Conservation (phyloP, 140 eudicot genomes). For the Ambrosia hybrid region DNA sequence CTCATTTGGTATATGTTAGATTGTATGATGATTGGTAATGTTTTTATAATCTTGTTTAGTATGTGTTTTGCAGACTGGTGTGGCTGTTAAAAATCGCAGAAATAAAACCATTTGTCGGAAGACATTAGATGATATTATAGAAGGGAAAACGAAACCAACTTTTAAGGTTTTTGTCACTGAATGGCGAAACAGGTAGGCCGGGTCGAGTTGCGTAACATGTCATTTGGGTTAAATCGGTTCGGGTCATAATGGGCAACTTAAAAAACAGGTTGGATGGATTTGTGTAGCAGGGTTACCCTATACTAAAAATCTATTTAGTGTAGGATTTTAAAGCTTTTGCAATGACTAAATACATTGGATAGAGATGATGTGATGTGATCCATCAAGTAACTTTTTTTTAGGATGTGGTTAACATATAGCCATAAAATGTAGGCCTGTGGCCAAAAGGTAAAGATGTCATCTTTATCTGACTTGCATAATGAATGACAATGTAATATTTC, state of each 20-base stretch:
- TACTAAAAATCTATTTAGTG: background rate
- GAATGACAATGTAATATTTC: too few species aligned
- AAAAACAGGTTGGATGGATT: background rate
- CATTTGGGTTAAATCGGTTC: background rate
- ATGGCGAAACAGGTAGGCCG: background rate
- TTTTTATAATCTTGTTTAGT: background rate
- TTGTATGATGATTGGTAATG: conserved; percentile 13
- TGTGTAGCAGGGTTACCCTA: background rate
- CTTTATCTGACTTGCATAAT: too few species aligned
- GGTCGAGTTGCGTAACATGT: background rate
- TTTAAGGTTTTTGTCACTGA: conserved; percentile 4
- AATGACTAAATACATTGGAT: too few species aligned
- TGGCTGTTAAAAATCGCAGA: background rate
- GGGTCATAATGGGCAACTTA: background rate
- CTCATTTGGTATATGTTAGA: conserved; percentile 9
- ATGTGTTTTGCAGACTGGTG: conserved; percentile 14
- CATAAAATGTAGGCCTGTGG: too few species aligned
- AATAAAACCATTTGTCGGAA: conserved; percentile 22
- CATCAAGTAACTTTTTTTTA: too few species aligned
- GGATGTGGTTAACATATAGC: too few species aligned
- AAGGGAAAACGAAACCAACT: background rate
- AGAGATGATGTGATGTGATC: too few species aligned
- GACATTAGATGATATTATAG: background rate
- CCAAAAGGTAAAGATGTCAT: too few species aligned
- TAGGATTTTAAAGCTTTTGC: too few species aligned